Evolutionary conservation across 2,329 filamentous ascomycete genomes (phyloP), one percentile per base, ranked within the genome.

Genomic region (Pestalotiopsis sp.): DNA sequence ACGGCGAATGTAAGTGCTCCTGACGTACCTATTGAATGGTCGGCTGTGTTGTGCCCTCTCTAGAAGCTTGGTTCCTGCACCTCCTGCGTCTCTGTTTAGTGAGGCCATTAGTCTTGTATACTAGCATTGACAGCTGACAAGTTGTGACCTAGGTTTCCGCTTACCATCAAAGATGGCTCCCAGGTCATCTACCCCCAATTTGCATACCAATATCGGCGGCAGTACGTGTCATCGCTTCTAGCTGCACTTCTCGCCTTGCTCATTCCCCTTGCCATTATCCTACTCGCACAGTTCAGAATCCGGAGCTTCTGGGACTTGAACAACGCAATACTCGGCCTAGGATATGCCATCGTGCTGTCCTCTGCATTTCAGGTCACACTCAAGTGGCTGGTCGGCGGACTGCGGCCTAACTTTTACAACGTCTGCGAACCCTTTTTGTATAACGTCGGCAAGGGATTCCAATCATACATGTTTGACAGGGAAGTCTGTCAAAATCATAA

Each of bases 301-400:
- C 83, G 82, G 61, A 87, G 82, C 12, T 85, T 86, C 73, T 89
- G 86, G 87, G 87, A 89, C 68, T 76, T 86, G 72, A 90, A 90
- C 79, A 91, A 90, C 73, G 89, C 87, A 23, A 81, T 89, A 63
- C 82, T 90, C 67, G 90, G 90, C 12, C 84, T 90, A 0, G 76
- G 88, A 2, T 91, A 91, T 80, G 84, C 86, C 2, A 80, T 91
- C 65, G 84, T 90, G 69, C 80, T 85, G 2, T 88, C 87, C 0
- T 84, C 88, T 0, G 83, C 91, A n/a, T 90, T 91, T 75, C 89
- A 92, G 72, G 89, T 91, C 71, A 85, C 89, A 72, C 77, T 92
- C 72, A 92, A 92, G 76, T 89, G 87, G 81, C 82, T 91, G 5
- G 87, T 92, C 61, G 90, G 90, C 4, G 90, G 89, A 23, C 82